A percentile compares a stretch with the other conserved stretches of the same genome.
phyloP scores from a whole-genome alignment of 2,329 filamentous ascomycete genomes.

The Xylaria hypoxylon region DNA sequence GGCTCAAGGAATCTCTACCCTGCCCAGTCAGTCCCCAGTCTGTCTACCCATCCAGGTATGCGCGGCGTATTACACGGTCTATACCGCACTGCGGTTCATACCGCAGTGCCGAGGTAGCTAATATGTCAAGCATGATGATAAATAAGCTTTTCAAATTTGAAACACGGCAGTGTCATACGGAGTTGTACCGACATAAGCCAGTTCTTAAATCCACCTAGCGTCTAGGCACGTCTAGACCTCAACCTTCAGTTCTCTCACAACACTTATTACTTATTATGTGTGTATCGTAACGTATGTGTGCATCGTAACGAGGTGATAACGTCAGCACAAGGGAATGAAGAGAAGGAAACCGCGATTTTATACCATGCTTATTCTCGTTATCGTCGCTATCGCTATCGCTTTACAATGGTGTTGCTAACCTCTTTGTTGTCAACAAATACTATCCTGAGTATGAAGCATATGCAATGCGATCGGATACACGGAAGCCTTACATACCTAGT shows the following conservation, averaged over 20 bases:
- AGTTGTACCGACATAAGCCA: slow-evolving; percentile 13
- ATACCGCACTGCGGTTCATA: background rate
- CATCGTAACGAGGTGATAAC: no score
- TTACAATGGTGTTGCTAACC: no score
- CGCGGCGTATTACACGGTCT: background rate
- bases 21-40: background rate
- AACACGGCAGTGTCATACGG: slow-evolving; percentile 5
- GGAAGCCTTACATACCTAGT: no score
- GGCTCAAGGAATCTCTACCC: background rate
- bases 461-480: no score
- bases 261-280: background rate
- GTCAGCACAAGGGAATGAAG: no score
- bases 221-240: background rate
- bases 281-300: no score
- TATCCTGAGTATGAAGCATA: no score
- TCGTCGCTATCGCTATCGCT: no score
- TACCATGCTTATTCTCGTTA: no score
- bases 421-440: no score
- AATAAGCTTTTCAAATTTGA: slow-evolving; percentile 27
- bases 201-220: slow-evolving; percentile 5
- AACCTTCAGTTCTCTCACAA: background rate
- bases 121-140: slow-evolving; percentile 21
- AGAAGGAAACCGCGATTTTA: no score
- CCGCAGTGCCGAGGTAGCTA: background rate
- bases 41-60: no score